Conservation (phyloP, 345 rosid genomes). For the Nephelium lappaceum region DNA sequence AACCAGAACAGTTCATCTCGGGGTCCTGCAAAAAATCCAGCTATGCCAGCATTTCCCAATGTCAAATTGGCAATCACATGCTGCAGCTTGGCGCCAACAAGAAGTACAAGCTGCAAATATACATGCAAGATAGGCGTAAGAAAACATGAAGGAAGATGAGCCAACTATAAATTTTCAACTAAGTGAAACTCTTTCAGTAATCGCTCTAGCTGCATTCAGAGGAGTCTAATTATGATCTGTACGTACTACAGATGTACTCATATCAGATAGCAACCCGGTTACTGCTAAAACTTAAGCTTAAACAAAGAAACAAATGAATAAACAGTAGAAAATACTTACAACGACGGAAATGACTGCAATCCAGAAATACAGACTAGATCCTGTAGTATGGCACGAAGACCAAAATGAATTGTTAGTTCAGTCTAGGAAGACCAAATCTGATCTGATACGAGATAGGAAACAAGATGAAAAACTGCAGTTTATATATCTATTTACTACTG, state of each 20-base stretch:
- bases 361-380: conserved; percentile 98
- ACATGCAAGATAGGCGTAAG: no score
- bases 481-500: background rate
- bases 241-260: background rate
- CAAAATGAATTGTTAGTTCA: conserved; percentile 6
- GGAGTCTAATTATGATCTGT: background rate
- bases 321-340: conserved; percentile 44
- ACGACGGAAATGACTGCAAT: conserved; percentile 81
- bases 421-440: conserved; percentile 1
- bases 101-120: no score
- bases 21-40: no score
- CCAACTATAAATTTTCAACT: no score
- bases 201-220: background rate
- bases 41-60: no score
- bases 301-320: background rate
- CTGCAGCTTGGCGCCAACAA: no score
- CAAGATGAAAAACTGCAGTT: conserved; percentile 9
- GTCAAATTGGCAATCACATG: no score
- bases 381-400: conserved; percentile 38
- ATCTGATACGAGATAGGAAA: conserved; percentile 2
- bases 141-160: no score
- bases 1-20: conserved; percentile 75
- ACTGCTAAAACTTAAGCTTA: conserved; percentile 12
- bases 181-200: no score
- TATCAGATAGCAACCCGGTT: background rate